phyloP scores from a whole-genome alignment of 768 basidiomycete species.

The Leccinum olivaceopallidum region DNA sequence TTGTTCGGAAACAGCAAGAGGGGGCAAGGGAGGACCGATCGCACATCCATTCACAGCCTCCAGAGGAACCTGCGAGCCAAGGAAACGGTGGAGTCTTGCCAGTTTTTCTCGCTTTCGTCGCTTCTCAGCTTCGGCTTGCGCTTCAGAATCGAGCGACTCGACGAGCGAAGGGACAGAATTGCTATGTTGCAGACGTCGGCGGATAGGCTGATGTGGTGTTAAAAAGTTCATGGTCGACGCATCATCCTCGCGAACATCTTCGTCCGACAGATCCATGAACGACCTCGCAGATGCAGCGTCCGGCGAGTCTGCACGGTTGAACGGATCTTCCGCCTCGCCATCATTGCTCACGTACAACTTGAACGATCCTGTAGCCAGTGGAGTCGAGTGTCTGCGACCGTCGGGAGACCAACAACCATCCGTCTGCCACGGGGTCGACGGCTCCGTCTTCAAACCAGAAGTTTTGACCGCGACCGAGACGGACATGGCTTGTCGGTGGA shows the following conservation, averaged over 20 bases:
- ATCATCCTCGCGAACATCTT: conserved; percentile 41
- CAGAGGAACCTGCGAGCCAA: conserved; percentile 78
- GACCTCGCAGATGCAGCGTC: conserved; percentile 40
- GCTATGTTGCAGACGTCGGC: conserved; percentile 31
- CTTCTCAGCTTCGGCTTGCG: conserved; percentile 59
- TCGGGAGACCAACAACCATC: conserved; percentile 31
- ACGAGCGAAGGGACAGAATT: conserved; percentile 48
- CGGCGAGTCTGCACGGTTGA: conserved; percentile 14
- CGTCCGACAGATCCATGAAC: conserved; percentile 69
- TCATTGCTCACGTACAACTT: conserved; percentile 25
- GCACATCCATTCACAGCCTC: conserved; percentile 61
- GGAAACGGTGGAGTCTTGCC: conserved; percentile 80
- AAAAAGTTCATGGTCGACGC: conserved; percentile 31
- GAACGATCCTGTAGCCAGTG: conserved; percentile 50
- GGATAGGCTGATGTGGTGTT: conserved; percentile 27
- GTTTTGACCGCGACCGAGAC: conserved; percentile 27
- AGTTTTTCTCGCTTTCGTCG: conserved; percentile 73
- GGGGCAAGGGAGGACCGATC: conserved; percentile 32
- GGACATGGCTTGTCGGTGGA: conserved; percentile 34
- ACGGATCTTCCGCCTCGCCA: conserved; percentile 1
- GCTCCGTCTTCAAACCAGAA: conserved; percentile 23
- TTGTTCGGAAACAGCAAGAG: conserved; percentile 31
- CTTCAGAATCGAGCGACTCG: conserved; percentile 51
- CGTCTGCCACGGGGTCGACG: conserved; percentile 36
- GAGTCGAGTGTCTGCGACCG: conserved; percentile 55